Percentiles rank a stretch among this genome's conserved stretches.
Evolutionary conservation across 2,329 filamentous ascomycete genomes (phyloP).

Genomic region (Colletotrichum limetticola): DNA sequence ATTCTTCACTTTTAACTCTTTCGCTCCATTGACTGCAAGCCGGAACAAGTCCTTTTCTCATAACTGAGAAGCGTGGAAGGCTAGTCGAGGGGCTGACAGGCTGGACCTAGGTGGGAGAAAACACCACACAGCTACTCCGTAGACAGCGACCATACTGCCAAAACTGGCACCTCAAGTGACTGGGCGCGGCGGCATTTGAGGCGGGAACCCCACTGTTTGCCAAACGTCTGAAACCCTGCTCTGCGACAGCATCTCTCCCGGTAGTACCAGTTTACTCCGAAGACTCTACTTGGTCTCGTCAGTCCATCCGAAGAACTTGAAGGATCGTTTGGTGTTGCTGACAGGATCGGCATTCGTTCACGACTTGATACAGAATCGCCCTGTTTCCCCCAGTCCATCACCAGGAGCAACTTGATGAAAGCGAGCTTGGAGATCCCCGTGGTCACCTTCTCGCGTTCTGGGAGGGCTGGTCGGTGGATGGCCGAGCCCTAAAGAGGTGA

Average conservation of each 20-base stretch:
- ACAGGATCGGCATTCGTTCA: background rate
- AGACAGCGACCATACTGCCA: too few relatives aligned
- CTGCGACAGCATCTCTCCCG: conserved; percentile 18
- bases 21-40: background rate
- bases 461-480: background rate
- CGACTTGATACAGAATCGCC: background rate
- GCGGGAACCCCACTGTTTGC: conserved; percentile 28
- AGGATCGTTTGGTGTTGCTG: background rate
- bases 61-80: too few relatives aligned
- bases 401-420: background rate
- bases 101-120: background rate
- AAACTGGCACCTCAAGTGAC: background rate
- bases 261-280: background rate
- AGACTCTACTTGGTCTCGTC: background rate
- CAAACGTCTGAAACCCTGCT: conserved; percentile 29
- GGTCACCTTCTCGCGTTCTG: background rate
- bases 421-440: background rate
- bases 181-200: background rate
- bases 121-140: background rate
- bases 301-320: background rate
- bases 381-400: background rate
- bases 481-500: background rate
- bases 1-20: too few relatives aligned
- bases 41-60: background rate
- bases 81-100: too few relatives aligned